A percentile compares a stretch with the other conserved stretches of the same genome.
Conservation (phyloP, 1,284 basidiomycete genomes). For the Ganoderma lucidum region DNA sequence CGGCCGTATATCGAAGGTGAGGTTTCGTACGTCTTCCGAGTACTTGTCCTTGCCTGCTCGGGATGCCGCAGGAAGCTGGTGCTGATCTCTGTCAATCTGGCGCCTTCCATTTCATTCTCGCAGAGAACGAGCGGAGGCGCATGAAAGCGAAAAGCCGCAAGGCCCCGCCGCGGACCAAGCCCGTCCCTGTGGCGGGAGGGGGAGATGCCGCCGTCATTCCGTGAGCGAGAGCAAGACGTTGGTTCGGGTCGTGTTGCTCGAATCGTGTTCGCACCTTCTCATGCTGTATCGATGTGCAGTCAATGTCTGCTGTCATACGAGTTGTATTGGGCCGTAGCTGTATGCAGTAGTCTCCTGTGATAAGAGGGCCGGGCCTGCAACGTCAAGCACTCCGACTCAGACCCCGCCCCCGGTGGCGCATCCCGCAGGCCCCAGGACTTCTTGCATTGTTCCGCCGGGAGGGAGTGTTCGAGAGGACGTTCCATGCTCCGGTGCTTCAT, state of each 20-base stretch:
- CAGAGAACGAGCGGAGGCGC: constrained; percentile 75
- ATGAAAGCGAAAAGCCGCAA: constrained; percentile 81
- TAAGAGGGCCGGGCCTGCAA: neutral
- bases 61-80: constrained; percentile 11
- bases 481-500: neutral
- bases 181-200: constrained; percentile 29
- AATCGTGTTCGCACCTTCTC: neutral
- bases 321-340: constrained; percentile 1
- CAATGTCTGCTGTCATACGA: constrained; percentile 11
- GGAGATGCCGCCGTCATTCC: constrained; percentile 32
- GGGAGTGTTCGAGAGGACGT: constrained; percentile 4
- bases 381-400: neutral
- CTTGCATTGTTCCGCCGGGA: constrained; percentile 3
- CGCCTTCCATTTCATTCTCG: constrained; percentile 11
- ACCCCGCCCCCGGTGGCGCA: neutral
- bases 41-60: neutral
- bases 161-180: constrained; percentile 56
- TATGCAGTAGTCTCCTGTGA: neutral
- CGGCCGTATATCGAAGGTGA: constrained; percentile 71
- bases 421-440: neutral
- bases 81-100: constrained; percentile 14
- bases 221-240: constrained; percentile 14
- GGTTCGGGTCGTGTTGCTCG: constrained; percentile 5
- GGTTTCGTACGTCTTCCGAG: constrained; percentile 31
- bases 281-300: constrained; percentile 2